phyloP scores from a whole-genome alignment of 164 flowering plant species.

The Aristolochia californica region DNA sequence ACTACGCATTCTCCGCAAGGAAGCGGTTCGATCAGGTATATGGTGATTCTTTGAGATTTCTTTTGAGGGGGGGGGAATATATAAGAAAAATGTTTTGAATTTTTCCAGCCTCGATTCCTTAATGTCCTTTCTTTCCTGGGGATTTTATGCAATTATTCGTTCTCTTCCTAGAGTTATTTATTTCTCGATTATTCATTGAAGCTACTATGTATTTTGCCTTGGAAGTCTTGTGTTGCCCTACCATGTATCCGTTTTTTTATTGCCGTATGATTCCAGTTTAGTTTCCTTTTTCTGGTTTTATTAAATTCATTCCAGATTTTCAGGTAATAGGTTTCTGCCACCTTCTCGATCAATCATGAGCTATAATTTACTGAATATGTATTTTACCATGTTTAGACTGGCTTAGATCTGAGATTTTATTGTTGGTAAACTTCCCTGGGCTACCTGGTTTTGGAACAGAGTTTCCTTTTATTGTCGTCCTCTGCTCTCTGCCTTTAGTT shows the following conservation, averaged over 20 bases:
- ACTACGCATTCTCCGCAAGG: conserved; percentile 61
- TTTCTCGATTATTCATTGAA: no score
- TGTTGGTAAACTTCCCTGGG: background rate
- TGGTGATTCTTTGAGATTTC: background rate
- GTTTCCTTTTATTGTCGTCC: background rate
- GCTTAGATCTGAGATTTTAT: background rate
- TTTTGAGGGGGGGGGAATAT: background rate
- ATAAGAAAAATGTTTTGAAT: background rate
- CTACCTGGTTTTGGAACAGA: background rate
- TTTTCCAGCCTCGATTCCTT: background rate
- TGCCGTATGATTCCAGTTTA: no score
- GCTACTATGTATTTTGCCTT: no score
- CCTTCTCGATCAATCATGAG: background rate
- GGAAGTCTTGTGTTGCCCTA: no score
- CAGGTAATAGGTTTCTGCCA: background rate
- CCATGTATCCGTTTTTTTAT: no score
- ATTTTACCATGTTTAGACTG: background rate
- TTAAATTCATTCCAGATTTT: background rate
- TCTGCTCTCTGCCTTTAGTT: background rate
- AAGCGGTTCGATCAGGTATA: conserved; percentile 41
- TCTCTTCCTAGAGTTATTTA: no score
- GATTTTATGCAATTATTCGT: background rate
- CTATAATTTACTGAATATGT: background rate
- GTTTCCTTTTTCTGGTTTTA: background rate
- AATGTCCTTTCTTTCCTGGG: background rate